Evolutionary conservation across 1,139 yeast genomes (phyloP).

Genomic region (Protomyces gravidus): DNA sequence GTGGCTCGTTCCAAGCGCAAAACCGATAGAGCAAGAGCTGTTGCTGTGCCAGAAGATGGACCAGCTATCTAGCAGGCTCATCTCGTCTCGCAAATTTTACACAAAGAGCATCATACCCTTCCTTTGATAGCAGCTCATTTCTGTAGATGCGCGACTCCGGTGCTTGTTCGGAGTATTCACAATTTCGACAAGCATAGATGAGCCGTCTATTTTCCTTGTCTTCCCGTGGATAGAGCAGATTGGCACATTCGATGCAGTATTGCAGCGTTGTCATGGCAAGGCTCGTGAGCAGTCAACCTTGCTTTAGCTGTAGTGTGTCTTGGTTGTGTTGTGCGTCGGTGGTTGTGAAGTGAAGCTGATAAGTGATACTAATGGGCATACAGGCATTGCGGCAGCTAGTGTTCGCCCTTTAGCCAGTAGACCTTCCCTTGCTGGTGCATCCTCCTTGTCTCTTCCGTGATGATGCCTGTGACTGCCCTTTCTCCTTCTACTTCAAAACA

Average conservation of each 20-base stretch:
- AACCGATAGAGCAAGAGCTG: no score
- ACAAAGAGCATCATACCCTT: constrained; percentile 41
- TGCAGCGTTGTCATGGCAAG: constrained; percentile 30
- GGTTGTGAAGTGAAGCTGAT: no score
- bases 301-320: no score
- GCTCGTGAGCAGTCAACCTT: no score
- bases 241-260: constrained; percentile 51
- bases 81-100: not conserved
- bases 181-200: constrained; percentile 89
- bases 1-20: no score
- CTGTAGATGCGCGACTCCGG: constrained; percentile 84
- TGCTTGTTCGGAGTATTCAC: constrained; percentile 89
- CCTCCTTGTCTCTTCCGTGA: not conserved
- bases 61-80: no score
- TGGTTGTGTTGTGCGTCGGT: no score
- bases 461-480: not conserved
- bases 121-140: constrained; percentile 84
- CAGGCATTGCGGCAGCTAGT: no score
- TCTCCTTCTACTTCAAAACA: not conserved
- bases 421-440: not conserved
- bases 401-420: no score
- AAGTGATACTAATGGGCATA: no score
- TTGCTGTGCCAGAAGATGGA: no score
- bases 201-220: constrained; percentile 67
- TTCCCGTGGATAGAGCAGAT: constrained; percentile 97